Evolutionary conservation across 2,329 filamentous ascomycete genomes (phyloP), one percentile per base, ranked within the genome.

Genomic region (Colletotrichum sp.): DNA sequence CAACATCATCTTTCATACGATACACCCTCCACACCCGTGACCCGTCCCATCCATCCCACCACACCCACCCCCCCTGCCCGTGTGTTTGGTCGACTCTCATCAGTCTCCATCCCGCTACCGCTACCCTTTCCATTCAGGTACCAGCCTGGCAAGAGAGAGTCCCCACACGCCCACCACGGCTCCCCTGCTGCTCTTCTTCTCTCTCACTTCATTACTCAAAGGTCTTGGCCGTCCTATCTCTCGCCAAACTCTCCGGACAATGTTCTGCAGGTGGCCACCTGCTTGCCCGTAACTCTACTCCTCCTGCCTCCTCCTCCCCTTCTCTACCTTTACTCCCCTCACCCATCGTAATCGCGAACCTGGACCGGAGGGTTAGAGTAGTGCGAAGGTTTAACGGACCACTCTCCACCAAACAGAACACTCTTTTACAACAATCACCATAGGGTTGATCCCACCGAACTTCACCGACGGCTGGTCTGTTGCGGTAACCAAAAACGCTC

Each of bases 381-480:
- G 30, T 26, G 55, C 16, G 65, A 76, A 73, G 70, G 70, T 73
- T 68, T 65, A n/a, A 26, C 55, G 44, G 49, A 63, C 62, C 34
- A 68, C 39, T 68, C 70, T 55, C 64, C 52, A 59, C 32, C 26
- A 69, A 36, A 18, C 28, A 60, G 15, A 63, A 49, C 52, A 70
- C 68, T n/a, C 62, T 76, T 68, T 57, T 67, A 71, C 64, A 28
- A 76, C 72, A 60, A 49, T 34, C 30, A 63, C 30, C 32, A 30
- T 36, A 72, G 80, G 80, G 79, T 81, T 81, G 79, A 82, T 78
- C 78, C 79, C 79, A 77, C 69, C 70, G 72, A 79, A 75, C 63
- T 68, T 69, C 59, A 75, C 39, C 78, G 77, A 82, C 81, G 80
- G 80, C 80, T 80, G 80, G 81, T 69, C 80, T 81, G 78, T 80